Evolutionary conservation across 495 filamentous ascomycete species (phyloP), one percentile per base, ranked within the genome.

Genomic region (Astrothelium subdiscretum): DNA sequence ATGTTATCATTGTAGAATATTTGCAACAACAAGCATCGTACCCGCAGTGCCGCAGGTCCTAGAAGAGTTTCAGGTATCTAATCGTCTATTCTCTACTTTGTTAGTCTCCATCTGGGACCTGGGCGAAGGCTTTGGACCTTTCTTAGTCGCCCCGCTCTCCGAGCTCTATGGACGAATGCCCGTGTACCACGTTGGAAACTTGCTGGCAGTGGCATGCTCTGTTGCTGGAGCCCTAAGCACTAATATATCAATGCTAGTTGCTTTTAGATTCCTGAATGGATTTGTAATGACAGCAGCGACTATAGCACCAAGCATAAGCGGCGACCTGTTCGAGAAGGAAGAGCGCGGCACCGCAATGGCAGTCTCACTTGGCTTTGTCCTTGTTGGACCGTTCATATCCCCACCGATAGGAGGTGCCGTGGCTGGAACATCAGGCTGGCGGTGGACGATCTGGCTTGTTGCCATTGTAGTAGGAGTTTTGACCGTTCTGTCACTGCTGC

Each of bases 51-150:
- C 42, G n/a, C 42, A 48, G 20, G n/a, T 22, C 42, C n/a, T 48
- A 3, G n/a, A 10, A 5, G 42, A 48, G 42, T 48, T 48, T 20
- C 6, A 22, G 20, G n/a, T 48, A 13, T 11, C 42, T 48, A 48
- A 20, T 48, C 6, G n/a, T 48, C n/a, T 48, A 3, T 48, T 10
- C 70, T 83, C 38, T 58, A 66, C 43, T 62, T 84, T 44, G 22
- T 75, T 85, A 42, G 81, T 85, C 22, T 84, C 81, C 12, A 81
- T 85, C 70, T 81, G 79, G 79, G 78, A 80, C 38, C 64, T 73
- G 0, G 74, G 76, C 26, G 70, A 73, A 65, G 83, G 81, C 29
- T 77, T 77, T 3, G 83, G 83, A 1, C 83, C 83, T 0, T 65
- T 86, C 0, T 69, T 85, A 15, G 83, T 85, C 68, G 83, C 82